Evolutionary conservation across 352 stramenopile genomes (phyloP).

Genomic region (Pythium aphanidermatum): DNA sequence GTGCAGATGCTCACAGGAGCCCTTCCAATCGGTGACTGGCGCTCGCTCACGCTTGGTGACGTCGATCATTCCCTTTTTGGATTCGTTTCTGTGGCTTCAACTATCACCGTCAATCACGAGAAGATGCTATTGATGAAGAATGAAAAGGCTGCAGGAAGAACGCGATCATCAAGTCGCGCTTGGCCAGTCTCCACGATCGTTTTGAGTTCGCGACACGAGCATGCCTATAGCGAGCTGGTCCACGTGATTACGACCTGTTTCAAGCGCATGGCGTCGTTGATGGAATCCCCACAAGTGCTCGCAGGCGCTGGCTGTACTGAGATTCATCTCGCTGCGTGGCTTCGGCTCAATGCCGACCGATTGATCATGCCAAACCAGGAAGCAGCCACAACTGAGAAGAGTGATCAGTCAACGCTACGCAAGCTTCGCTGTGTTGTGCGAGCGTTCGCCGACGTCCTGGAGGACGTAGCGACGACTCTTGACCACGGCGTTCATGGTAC

Average conservation of each 20-base stretch:
- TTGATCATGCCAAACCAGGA: slow-evolving; percentile 4
- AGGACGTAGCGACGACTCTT: slow-evolving; percentile 4
- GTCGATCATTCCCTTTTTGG: slow-evolving; percentile 29
- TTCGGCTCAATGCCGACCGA: slow-evolving; percentile 28
- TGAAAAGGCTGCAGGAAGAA: neutral
- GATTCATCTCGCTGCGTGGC: slow-evolving; percentile 33
- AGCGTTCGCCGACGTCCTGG: slow-evolving; percentile 11
- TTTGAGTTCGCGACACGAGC: slow-evolving; percentile 25
- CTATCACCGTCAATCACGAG: slow-evolving; percentile 27
- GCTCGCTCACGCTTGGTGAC: slow-evolving; percentile 6
- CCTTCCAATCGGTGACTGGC: slow-evolving; percentile 40
- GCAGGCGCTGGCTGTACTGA: slow-evolving; percentile 44
- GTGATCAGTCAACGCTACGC: too few species aligned
- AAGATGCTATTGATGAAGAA: slow-evolving; percentile 23
- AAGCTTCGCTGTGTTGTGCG: too few species aligned
- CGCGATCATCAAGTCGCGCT: neutral
- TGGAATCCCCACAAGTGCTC: slow-evolving; percentile 34
- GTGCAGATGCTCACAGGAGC: slow-evolving; percentile 48
- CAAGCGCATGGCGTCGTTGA: slow-evolving; percentile 29
- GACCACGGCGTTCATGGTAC: slow-evolving; percentile 14
- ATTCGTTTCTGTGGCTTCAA: slow-evolving; percentile 35
- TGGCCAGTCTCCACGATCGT: slow-evolving; percentile 39
- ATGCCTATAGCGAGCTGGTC: slow-evolving; percentile 41
- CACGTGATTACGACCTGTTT: slow-evolving; percentile 32
- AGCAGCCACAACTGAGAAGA: neutral